Base-by-base conservation (phyloP, 176 grass and related monocot species). In the Paspalum notatum region DNA sequence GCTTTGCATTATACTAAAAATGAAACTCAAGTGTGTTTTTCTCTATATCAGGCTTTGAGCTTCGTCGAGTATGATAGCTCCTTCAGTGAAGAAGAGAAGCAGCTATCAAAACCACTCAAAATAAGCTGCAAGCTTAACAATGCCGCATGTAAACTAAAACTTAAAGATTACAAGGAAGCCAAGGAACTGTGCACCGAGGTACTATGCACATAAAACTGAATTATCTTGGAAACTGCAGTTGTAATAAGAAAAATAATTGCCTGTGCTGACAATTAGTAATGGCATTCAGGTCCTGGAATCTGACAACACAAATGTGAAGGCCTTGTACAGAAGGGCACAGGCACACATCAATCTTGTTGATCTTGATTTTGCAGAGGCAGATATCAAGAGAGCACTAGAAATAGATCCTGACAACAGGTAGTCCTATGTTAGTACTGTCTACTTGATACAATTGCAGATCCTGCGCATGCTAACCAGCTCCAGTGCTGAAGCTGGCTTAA, bases 401-500 rank as follows among this genome's bases (percentile, higher is more conserved):
- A 92, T 95, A 58, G 93, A 95, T 77, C 90, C 93, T 14, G 90
- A 95, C 11, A 95, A 95, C 85, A 95, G 87, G 93, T 95, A 86
- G 18, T 16, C 21, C 27, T 74, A 27, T 51, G n/a, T 62, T 70
- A 0, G 20, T 85, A 32, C 16, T 17, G 6, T 63, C 5, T 43
- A 49, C 16, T 82, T 49, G 15, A 41, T 44, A 17, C 44, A 62
- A 60, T 24, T 74, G 20, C 0, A 2, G 24, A 8, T 2, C 10
- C n/a, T 58, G 8, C 7, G n/a, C 32, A 13, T 75, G 17, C 8
- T 51, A 62, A 39, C 4, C 1, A 5, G 44, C 49, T 50, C 7
- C 4, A 20, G 8, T 46, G 56, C 61, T 57, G 62, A 59, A 49
- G 47, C 64, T 77, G 20, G 7, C 39, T 26, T 41, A 16, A 55